Evolutionary conservation across 2,329 filamentous ascomycete species (phyloP).

Genomic region (Thermoascus crustaceus): DNA sequence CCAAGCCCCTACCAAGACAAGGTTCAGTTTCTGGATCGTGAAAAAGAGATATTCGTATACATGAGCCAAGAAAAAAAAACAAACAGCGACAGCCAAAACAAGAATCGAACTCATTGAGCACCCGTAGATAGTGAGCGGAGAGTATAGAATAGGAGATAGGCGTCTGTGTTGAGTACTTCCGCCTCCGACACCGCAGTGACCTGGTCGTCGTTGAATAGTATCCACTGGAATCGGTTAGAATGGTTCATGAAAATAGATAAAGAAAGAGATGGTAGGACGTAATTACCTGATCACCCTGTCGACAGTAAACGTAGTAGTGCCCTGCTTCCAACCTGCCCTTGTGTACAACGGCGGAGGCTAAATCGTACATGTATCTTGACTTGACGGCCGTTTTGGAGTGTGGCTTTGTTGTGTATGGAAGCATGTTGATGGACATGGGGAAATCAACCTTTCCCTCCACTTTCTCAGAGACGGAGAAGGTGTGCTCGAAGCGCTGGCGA

Average conservation of each 20-base stretch:
- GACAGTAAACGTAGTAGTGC: constrained; percentile 84
- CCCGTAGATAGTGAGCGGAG: constrained; percentile 24
- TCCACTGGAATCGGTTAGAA: constrained; percentile 57
- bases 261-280: constrained; percentile 12
- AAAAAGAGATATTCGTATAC: too few relatives aligned
- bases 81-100: too few relatives aligned
- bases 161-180: constrained; percentile 76
- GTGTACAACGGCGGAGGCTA: constrained; percentile 85
- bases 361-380: constrained; percentile 67
- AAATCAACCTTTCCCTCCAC: constrained; percentile 82
- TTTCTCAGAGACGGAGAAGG: constrained; percentile 68
- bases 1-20: too few relatives aligned
- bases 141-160: constrained; percentile 81
- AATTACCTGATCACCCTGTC: constrained; percentile 62
- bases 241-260: neutral
- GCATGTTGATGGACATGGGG: constrained; percentile 78
- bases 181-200: constrained; percentile 76
- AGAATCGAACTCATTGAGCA: too few relatives aligned
- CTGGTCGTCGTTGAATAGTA: constrained; percentile 90
- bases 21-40: too few relatives aligned
- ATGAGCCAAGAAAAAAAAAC: too few relatives aligned
- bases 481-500: constrained; percentile 65
- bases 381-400: constrained; percentile 23
- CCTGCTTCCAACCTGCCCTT: constrained; percentile 88
- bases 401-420: constrained; percentile 72